These are phyloP conservation scores for Synchytrium microbalum DNA, from an alignment of 371 early-diverging fungal genomes.

Conservation along the genomic window DNA sequence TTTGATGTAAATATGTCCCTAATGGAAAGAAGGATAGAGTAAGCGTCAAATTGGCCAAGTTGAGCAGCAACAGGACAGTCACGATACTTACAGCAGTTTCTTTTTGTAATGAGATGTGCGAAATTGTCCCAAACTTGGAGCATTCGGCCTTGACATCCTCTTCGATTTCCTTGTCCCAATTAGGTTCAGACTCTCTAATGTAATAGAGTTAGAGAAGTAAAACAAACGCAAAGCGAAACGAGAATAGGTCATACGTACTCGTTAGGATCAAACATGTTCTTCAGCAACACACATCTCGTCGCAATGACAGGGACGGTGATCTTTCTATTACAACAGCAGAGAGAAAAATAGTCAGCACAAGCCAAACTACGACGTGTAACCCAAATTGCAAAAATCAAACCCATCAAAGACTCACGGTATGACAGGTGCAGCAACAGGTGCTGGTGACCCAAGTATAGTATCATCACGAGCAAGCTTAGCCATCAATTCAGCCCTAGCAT, in stretches of 20 bases:
- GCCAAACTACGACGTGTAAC: neutral
- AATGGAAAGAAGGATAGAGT: slow-evolving; percentile 5
- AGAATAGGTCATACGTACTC: slow-evolving; percentile 52
- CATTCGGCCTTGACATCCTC: slow-evolving; percentile 82
- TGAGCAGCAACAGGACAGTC: neutral
- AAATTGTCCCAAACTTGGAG: slow-evolving; percentile 65
- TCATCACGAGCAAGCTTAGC: slow-evolving; percentile 63
- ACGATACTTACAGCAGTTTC: slow-evolving; percentile 37
- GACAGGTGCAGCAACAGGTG: neutral
- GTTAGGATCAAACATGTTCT: slow-evolving; percentile 87
- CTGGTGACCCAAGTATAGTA: slow-evolving; percentile 14
- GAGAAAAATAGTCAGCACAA: neutral
- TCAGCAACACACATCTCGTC: slow-evolving; percentile 62
- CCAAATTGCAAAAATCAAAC: slow-evolving; percentile 1
- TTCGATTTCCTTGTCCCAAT: slow-evolving; percentile 83
- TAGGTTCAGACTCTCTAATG: slow-evolving; percentile 69
- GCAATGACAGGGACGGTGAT: slow-evolving; percentile 10
- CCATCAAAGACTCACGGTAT: slow-evolving; percentile 11
- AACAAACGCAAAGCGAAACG: slow-evolving; percentile 3
- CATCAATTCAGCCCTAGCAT: slow-evolving; percentile 78
- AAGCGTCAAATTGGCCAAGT: neutral
- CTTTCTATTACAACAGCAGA: neutral
- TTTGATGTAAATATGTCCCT: slow-evolving; percentile 78
- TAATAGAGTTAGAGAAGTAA: slow-evolving; percentile 5
- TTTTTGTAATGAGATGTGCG: slow-evolving; percentile 66